Percentiles rank a stretch among this genome's conserved stretches.
These are phyloP conservation scores for Piromyces sp. DNA, from an alignment of 192 early-diverging fungal species.

Conservation along the genomic window DNA sequence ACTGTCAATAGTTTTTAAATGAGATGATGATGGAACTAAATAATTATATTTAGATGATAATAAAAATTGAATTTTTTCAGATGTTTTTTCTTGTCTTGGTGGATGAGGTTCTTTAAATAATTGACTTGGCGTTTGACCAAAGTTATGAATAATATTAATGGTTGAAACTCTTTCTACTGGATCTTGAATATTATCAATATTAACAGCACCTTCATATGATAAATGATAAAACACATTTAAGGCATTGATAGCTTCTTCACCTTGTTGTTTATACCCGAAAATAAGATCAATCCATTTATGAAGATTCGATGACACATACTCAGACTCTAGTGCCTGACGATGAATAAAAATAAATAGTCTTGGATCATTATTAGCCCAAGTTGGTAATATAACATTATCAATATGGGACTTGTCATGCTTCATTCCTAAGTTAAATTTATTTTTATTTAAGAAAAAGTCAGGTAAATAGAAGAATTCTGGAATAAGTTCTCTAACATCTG, in stretches of 20 bases:
- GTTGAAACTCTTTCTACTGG: conserved; percentile 74
- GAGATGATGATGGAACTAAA: conserved; percentile 28
- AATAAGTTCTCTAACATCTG: conserved; percentile 81
- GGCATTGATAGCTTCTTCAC: conserved; percentile 61
- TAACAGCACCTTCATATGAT: conserved; percentile 90
- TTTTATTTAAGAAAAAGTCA: conserved; percentile 68
- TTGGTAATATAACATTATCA: conserved; percentile 55
- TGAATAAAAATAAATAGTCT: conserved; percentile 73
- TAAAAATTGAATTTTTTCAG: conserved; percentile 19
- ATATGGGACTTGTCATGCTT: conserved; percentile 41
- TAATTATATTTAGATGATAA: conserved; percentile 26
- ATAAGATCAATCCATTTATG: conserved; percentile 92
- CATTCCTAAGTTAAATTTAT: conserved; percentile 43
- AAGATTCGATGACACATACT: conserved; percentile 71
- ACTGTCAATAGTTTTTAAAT: conserved; percentile 29
- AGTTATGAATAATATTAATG: conserved; percentile 89
- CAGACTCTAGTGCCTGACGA: conserved; percentile 53
- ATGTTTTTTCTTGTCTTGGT: conserved; percentile 14
- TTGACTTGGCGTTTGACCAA: conserved; percentile 89
- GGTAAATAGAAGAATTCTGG: conserved; percentile 94
- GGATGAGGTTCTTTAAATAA: conserved; percentile 77
- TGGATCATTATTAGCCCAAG: conserved; percentile 63
- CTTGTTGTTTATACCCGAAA: conserved; percentile 91
- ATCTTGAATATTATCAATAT: conserved; percentile 74
- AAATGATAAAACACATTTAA: conserved; percentile 92